Base-by-base conservation (phyloP, 2,329 filamentous ascomycete species). In the Eutypella sp. region DNA sequence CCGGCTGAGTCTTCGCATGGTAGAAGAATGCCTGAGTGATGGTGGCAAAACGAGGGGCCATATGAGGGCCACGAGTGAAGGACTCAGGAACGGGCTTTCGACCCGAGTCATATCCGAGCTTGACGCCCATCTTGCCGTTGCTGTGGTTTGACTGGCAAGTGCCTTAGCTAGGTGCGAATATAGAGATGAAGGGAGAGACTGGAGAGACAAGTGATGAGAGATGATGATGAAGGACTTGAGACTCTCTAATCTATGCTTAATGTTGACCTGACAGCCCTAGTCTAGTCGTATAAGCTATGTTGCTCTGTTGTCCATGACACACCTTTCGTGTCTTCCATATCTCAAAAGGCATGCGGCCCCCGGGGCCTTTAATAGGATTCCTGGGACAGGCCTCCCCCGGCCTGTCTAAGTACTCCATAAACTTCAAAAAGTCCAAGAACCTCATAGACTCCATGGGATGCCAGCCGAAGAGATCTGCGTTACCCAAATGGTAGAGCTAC, bases 1-100 rank as follows among this genome's bases (percentile, higher is more conserved):
- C 43, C 7, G 50, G 50, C 7, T 42, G 41, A 6, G 40, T 18
- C 38, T 46, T 41, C 22, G 50, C 50, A 46, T 50, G 45, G 37
- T 52, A 40, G 11, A 47, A 50, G 43, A 52, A 52, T 4, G 50
- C 50, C 19, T 47, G 39, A 3, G 50, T 52, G 33, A 52, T 33
- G 20, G 50, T 52, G 8, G 36, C 19, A 25, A 45, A 45, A 7
- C 37, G 44, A 34, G 44, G 39, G 20, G 34, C 29, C 29, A 16
- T 22, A 16, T 22, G 23, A 15, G 38, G 44, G 3, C 44, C 44
- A n/a, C 29, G 37, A 25, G 44, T 45, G 25, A 45, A 45, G 23
- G 44, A 41, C 37, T 41, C 44, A 29, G 44, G 44, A 31, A 45
- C 38, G 16, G n/a, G 33, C 42, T 29, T 44, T 20, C 19, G n/a